Percentiles rank a stretch among this genome's conserved stretches.
Conservation (phyloP, 202 grass and related monocot genomes). For the Digitaria exilis region DNA sequence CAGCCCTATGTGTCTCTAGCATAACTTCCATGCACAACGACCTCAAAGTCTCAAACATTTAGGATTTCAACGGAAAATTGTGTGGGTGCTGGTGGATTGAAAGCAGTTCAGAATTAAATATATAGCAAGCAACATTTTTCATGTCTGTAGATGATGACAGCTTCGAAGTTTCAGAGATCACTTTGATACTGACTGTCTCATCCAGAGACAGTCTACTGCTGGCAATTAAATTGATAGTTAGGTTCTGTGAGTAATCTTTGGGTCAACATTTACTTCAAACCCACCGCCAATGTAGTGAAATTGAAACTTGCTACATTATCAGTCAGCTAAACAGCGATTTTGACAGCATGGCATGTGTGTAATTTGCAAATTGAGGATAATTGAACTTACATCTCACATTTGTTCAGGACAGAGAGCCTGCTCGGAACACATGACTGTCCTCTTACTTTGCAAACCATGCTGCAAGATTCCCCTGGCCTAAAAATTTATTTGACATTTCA, state of each 20-base stretch:
- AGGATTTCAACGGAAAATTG: neutral
- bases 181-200: neutral
- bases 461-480: slow-evolving; percentile 82
- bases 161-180: neutral
- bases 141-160: neutral
- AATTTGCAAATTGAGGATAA: slow-evolving; percentile 28
- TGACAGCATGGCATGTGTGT: neutral
- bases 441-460: slow-evolving; percentile 61
- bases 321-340: neutral
- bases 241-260: neutral
- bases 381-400: slow-evolving; percentile 86
- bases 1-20: neutral
- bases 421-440: slow-evolving; percentile 91
- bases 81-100: neutral
- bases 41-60: neutral
- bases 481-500: slow-evolving; percentile 48
- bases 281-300: neutral
- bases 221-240: slow-evolving; percentile 16
- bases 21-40: neutral
- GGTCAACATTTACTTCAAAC: slow-evolving; percentile 15
- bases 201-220: neutral
- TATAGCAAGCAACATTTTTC: neutral
- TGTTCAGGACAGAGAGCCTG: slow-evolving; percentile 71
- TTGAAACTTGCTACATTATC: neutral
- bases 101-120: slow-evolving; percentile 2